Conservation (phyloP, 164 flowering plant species). For the Dillenia turbinata region DNA sequence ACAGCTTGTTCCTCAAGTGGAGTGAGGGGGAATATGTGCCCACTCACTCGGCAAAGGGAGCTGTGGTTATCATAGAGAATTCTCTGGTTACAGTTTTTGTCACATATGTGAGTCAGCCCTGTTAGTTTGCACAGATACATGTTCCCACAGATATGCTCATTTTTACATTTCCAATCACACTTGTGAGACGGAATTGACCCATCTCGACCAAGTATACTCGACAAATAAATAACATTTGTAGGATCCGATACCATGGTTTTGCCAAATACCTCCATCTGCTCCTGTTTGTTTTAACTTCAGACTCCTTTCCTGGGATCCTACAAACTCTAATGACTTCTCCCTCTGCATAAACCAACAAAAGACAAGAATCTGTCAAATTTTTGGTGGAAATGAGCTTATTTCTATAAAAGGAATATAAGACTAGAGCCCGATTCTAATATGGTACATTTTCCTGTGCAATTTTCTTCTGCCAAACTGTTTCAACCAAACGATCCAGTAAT, state of each 20-base stretch:
- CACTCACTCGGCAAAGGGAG: conserved; percentile 92
- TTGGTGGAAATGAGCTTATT: too few relatives aligned
- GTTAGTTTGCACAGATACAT: conserved; percentile 94
- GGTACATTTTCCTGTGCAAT: too few relatives aligned
- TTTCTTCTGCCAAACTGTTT: too few relatives aligned
- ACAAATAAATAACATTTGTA: conserved; percentile 83
- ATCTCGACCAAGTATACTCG: conserved; percentile 82
- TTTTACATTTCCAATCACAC: conserved; percentile 90
- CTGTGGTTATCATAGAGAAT: conserved; percentile 89
- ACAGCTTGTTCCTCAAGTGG: conserved; percentile 80
- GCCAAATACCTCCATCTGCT: conserved; percentile 71
- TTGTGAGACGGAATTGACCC: conserved; percentile 68
- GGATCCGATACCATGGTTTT: conserved; percentile 61
- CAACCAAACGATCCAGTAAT: too few relatives aligned
- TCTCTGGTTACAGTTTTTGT: conserved; percentile 98
- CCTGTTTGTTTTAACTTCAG: too few relatives aligned
- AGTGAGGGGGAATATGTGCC: conserved; percentile 79
- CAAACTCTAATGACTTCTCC: too few relatives aligned
- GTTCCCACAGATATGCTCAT: conserved; percentile 88
- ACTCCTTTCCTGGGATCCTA: too few relatives aligned
- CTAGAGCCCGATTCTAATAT: too few relatives aligned
- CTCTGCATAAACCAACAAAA: too few relatives aligned
- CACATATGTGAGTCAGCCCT: conserved; percentile 91
- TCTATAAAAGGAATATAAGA: too few relatives aligned
- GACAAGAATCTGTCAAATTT: too few relatives aligned